Conservation (phyloP, 768 basidiomycete genomes). For the Tricholoma saponaceum region DNA sequence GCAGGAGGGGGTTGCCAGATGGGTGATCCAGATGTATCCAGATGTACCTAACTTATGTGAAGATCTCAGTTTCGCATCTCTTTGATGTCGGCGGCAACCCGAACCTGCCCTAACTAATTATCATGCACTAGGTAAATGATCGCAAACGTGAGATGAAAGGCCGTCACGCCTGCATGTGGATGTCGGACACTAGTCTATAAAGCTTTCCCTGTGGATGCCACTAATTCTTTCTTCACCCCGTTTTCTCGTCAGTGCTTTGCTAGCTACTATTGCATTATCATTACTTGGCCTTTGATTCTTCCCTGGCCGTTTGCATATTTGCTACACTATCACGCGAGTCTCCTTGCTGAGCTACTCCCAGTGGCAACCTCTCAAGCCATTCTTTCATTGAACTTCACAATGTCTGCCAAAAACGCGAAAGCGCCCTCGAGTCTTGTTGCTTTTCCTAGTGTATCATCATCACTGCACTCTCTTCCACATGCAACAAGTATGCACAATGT, state of each 20-base stretch:
- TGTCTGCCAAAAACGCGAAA: conserved; percentile 32
- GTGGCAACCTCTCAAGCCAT: conserved; percentile 1
- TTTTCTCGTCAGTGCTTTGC: conserved; percentile 5
- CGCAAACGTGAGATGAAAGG: conserved; percentile 26
- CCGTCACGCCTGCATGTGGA: conserved; percentile 28
- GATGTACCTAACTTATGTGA: conserved; percentile 8
- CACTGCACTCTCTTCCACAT: conserved; percentile 64
- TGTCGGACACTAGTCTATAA: conserved; percentile 25
- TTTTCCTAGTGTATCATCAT: conserved; percentile 67
- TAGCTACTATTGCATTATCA: conserved; percentile 3
- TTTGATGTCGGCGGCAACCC: conserved; percentile 20
- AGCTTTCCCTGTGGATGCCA: conserved; percentile 20
- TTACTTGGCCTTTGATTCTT: conserved; percentile 10
- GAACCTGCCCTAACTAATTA: conserved; percentile 22
- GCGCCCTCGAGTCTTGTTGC: conserved; percentile 57
- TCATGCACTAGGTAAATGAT: conserved; percentile 15
- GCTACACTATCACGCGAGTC: conserved; percentile 8
- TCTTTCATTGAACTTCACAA: conserved; percentile 19
- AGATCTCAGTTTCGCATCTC: conserved; percentile 16
- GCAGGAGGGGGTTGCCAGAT: conserved; percentile 7
- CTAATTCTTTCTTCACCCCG: conserved; percentile 22
- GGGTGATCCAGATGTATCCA: conserved; percentile 3
- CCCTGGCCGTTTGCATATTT: not conserved
- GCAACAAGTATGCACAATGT: conserved; percentile 68
- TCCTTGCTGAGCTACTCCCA: conserved; percentile 13